Evolutionary conservation across 805 yeast species (phyloP), one percentile per base, ranked within the genome.

Genomic region (Wickerhamiella domercqiae): DNA sequence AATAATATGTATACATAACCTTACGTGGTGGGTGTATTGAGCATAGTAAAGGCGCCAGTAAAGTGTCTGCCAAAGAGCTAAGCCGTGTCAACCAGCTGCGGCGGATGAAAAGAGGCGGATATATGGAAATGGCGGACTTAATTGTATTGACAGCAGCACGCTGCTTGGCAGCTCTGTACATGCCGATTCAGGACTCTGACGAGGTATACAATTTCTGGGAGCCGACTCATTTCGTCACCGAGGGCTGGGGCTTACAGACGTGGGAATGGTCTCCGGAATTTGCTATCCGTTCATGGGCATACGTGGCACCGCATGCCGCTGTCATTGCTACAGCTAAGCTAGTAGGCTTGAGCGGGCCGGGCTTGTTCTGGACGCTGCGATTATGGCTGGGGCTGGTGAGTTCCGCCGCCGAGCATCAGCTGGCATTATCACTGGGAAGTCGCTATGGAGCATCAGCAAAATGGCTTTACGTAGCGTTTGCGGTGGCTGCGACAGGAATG

Each of bases 211-310:
- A 87, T 53, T 87, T 81, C 59, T 84, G 94, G 87, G 97, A 87
- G 46, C 95, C 97, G 1, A 61, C 87, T 40, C 86, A 87, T 53
- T 64, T 78, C 36, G 47, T 86, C 25, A 57, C 77, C 1, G 68
- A 94, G 46, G 78, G 78, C 2, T 82, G 83, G 55, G 97, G 96
- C 2, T 79, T 84, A 48, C 84, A 84, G 56, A 86, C 96, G 0
- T 86, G 96, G 96, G 96, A 86, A 53, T 87, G 86, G 55, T 81
- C 94, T 0, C 95, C 96, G 0, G 78, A 68, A 38, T 82, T 71
- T 50, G 82, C 94, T 14, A 81, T 86, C 38, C 61, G 97, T 46
- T 81, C 94, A 2, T 87, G 90, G 74, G 67, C 79, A 2, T 84
- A 78, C 48, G 59, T 86, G 20, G 43, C 73, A 5, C 80, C 55